These are phyloP conservation scores for Lizonia empirigonia DNA, from an alignment of 2,329 filamentous ascomycete species.

Conservation along the genomic window DNA sequence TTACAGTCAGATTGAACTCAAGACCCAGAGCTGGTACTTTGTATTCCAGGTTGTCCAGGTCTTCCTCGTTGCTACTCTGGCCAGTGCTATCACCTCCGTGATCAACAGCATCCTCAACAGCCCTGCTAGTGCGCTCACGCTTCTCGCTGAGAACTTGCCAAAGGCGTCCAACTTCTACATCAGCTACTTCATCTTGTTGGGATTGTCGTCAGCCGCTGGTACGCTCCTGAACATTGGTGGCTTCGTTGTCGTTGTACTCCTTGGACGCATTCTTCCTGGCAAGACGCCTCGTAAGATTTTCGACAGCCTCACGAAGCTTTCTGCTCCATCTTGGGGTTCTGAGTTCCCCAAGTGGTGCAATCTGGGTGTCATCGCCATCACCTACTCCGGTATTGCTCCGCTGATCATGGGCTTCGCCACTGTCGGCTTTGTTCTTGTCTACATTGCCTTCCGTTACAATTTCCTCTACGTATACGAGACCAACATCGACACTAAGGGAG, in stretches of 20 bases:
- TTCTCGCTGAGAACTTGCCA: conserved; percentile 77
- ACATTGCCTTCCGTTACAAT: conserved; percentile 57
- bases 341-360: conserved; percentile 57
- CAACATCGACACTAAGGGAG: conserved; percentile 54
- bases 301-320: conserved; percentile 51
- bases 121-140: conserved; percentile 63
- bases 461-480: conserved; percentile 57
- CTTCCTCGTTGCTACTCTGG: conserved; percentile 84
- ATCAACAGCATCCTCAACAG: conserved; percentile 62
- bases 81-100: conserved; percentile 73
- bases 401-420: conserved; percentile 55
- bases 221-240: conserved; percentile 77
- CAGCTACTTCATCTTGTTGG: conserved; percentile 92
- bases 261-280: conserved; percentile 64
- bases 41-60: conserved; percentile 92
- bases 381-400: conserved; percentile 57
- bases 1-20: conserved; percentile 61
- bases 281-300: conserved; percentile 57
- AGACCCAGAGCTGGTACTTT: conserved; percentile 92
- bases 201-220: conserved; percentile 50
- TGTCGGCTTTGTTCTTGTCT: conserved; percentile 53
- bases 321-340: conserved; percentile 52
- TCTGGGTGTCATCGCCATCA: conserved; percentile 52
- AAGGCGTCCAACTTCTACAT: conserved; percentile 94
- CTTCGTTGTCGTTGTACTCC: conserved; percentile 81